Conservation (phyloP, 768 basidiomycete genomes). For the Mycena amicta region DNA sequence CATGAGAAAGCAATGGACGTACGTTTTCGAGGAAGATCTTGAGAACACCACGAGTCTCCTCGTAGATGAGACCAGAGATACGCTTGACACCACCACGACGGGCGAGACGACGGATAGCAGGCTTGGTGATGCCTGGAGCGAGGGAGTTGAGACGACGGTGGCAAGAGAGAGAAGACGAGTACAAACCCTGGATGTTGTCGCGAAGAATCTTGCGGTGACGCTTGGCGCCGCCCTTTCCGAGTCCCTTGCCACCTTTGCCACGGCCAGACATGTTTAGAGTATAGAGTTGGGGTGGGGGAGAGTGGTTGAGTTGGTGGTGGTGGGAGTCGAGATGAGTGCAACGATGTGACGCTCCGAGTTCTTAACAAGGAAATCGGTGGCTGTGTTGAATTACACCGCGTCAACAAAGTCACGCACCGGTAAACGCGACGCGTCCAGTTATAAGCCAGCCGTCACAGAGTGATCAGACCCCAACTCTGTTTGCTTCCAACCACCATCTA, state of each 20-base stretch:
- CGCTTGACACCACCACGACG: constrained; percentile 93
- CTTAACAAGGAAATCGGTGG: constrained; percentile 31
- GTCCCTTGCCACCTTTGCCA: constrained; percentile 86
- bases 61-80: constrained; percentile 85
- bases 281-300: constrained; percentile 3
- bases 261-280: constrained; percentile 68
- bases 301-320: constrained; percentile 2
- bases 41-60: constrained; percentile 89
- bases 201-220: constrained; percentile 85
- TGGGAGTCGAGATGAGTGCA: background rate
- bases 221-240: constrained; percentile 85
- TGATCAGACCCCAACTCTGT: background rate
- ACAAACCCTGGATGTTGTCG: constrained; percentile 66
- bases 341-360: background rate
- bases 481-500: background rate
- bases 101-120: constrained; percentile 84
- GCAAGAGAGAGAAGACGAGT: background rate
- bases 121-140: constrained; percentile 71
- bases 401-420: constrained; percentile 37
- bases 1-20: constrained; percentile 18
- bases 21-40: constrained; percentile 88
- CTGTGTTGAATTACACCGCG: constrained; percentile 53
- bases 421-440: constrained; percentile 29
- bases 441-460: constrained; percentile 16
- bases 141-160: background rate